Conservation (phyloP, 2,329 filamentous ascomycete species). For the Trichocomaceae sp. region DNA sequence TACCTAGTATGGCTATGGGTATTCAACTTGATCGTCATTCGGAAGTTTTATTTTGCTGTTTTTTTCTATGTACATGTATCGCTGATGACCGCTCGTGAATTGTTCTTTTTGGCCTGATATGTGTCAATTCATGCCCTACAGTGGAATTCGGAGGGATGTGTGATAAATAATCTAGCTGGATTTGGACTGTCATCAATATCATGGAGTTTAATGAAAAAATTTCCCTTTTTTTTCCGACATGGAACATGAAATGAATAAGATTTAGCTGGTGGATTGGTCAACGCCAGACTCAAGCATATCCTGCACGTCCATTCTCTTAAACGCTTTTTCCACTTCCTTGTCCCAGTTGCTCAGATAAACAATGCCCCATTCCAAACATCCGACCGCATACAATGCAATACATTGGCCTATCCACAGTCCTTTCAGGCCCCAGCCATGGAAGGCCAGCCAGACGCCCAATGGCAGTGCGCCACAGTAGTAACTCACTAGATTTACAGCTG, state of each 20-base stretch:
- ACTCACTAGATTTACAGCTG: slow-evolving; percentile 70
- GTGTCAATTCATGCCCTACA: background rate
- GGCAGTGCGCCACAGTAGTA: slow-evolving; percentile 80
- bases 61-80: too few relatives aligned
- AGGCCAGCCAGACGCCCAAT: slow-evolving; percentile 75
- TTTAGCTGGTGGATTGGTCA: background rate
- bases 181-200: background rate
- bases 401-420: slow-evolving; percentile 82
- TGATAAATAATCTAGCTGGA: background rate
- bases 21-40: background rate
- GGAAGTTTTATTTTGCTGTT: background rate
- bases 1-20: background rate
- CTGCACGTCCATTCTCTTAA: slow-evolving; percentile 59
- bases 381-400: slow-evolving; percentile 73
- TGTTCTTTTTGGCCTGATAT: background rate
- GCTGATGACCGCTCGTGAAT: background rate
- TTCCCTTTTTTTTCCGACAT: too few relatives aligned
- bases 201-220: background rate
- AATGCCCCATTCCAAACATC: slow-evolving; percentile 69
- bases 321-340: slow-evolving; percentile 62
- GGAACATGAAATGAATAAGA: background rate
- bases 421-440: slow-evolving; percentile 73
- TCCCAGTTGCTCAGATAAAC: slow-evolving; percentile 74
- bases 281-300: slow-evolving; percentile 20
- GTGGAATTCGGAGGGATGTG: background rate